These are phyloP conservation scores for Trichoderma pleuroti DNA, from an alignment of 2,329 filamentous ascomycete genomes.

Conservation along the genomic window DNA sequence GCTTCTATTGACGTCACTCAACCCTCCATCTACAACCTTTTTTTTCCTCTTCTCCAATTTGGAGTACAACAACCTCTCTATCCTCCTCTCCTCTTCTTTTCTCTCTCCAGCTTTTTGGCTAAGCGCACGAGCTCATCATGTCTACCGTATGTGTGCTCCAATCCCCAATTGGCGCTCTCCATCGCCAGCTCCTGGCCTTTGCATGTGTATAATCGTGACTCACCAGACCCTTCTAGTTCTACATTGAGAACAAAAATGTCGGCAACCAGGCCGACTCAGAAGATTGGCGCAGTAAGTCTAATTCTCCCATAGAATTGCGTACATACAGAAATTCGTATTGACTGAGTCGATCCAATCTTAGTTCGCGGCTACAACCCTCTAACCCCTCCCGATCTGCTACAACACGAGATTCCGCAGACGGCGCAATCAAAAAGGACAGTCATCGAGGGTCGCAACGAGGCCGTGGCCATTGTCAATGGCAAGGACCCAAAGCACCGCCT, in stretches of 20 bases:
- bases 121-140: slow-evolving; percentile 1
- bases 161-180: not conserved
- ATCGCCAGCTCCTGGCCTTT: slow-evolving; percentile 5
- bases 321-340: not conserved
- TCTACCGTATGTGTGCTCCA: slow-evolving; percentile 4
- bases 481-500: slow-evolving; percentile 58
- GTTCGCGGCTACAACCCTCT: slow-evolving; percentile 90
- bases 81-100: not conserved
- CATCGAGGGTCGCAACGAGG: slow-evolving; percentile 58
- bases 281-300: slow-evolving; percentile 72
- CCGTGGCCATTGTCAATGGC: slow-evolving; percentile 65
- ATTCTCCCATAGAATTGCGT: not conserved
- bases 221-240: slow-evolving; percentile 49
- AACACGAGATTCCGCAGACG: slow-evolving; percentile 78
- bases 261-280: slow-evolving; percentile 71
- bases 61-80: not conserved
- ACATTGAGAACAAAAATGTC: slow-evolving; percentile 74
- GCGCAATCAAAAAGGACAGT: slow-evolving; percentile 58
- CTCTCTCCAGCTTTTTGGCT: not conserved
- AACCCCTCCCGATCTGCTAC: slow-evolving; percentile 88
- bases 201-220: slow-evolving; percentile 24
- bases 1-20: slow-evolving; percentile 12
- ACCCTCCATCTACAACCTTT: not conserved
- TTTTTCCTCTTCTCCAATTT: not conserved
- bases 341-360: slow-evolving; percentile 34